phyloP scores from a whole-genome alignment of 768 basidiomycete species.

The Mrakia blollopis region DNA sequence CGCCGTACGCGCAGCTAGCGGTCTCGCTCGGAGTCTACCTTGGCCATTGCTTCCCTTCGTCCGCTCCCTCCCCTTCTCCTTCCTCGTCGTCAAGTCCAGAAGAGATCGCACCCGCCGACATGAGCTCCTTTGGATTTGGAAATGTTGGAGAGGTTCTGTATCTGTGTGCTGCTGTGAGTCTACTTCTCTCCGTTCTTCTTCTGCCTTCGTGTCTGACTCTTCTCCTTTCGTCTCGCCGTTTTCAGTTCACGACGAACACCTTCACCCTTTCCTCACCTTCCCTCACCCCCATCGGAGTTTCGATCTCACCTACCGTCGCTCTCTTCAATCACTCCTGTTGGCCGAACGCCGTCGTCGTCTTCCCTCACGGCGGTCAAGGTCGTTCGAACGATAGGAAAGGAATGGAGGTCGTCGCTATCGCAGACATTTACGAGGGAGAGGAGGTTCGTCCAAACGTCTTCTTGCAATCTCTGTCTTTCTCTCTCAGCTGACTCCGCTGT shows the following conservation, averaged over 20 bases:
- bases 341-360: slow-evolving; percentile 87
- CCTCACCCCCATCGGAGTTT: slow-evolving; percentile 73
- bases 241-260: slow-evolving; percentile 83
- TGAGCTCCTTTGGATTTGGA: slow-evolving; percentile 20
- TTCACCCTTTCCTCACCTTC: slow-evolving; percentile 76
- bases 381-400: slow-evolving; percentile 29
- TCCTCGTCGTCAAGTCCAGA: not conserved
- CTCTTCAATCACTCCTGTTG: slow-evolving; percentile 54
- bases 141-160: slow-evolving; percentile 32
- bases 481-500: not conserved
- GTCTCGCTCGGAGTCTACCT: slow-evolving; percentile 20
- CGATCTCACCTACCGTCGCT: slow-evolving; percentile 74
- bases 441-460: slow-evolving; percentile 54
- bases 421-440: slow-evolving; percentile 58
- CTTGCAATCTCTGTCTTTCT: not conserved
- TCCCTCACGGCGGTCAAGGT: slow-evolving; percentile 56
- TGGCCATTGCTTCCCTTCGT: slow-evolving; percentile 8
- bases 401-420: slow-evolving; percentile 69
- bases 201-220: not conserved
- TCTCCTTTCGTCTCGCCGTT: not conserved
- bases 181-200: not conserved
- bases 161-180: slow-evolving; percentile 41
- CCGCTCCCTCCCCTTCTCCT: not conserved
- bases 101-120: slow-evolving; percentile 20
- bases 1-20: slow-evolving; percentile 23